These are phyloP conservation scores for Fusarium globosum DNA, from an alignment of 2,329 filamentous ascomycete genomes.

Conservation along the genomic window DNA sequence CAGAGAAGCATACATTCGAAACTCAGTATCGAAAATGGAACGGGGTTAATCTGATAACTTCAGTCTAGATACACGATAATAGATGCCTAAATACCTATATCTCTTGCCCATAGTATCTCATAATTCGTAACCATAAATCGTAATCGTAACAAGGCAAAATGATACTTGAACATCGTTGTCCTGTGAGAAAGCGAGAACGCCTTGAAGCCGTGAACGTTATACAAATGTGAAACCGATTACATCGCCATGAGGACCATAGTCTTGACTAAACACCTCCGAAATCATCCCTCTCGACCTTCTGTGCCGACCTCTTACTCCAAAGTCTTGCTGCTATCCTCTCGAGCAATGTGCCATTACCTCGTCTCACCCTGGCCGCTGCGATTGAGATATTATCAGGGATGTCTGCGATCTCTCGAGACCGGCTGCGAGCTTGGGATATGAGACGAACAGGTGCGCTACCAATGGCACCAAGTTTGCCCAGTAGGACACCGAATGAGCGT, in stretches of 20 bases:
- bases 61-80: conserved; percentile 4
- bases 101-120: background rate
- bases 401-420: conserved; percentile 28
- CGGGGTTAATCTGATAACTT: background rate
- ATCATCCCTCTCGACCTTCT: conserved; percentile 13
- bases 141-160: background rate
- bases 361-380: conserved; percentile 4
- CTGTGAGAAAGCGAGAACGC: background rate
- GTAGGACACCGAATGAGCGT: conserved; percentile 49
- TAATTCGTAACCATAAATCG: conserved; percentile 9
- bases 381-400: conserved; percentile 39
- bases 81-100: background rate
- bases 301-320: background rate
- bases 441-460: conserved; percentile 6
- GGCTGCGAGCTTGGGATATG: conserved; percentile 9
- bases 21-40: background rate
- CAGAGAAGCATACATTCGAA: background rate
- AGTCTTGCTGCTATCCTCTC: conserved; percentile 22
- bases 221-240: background rate
- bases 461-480: conserved; percentile 35
- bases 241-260: conserved; percentile 3
- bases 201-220: background rate
- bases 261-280: conserved; percentile 21
- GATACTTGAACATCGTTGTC: background rate
- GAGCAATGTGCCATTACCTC: conserved; percentile 7